Evolutionary conservation across 495 filamentous ascomycete genomes (phyloP), one percentile per base, ranked within the genome.

Genomic region (Trichoderma asperelloides): DNA sequence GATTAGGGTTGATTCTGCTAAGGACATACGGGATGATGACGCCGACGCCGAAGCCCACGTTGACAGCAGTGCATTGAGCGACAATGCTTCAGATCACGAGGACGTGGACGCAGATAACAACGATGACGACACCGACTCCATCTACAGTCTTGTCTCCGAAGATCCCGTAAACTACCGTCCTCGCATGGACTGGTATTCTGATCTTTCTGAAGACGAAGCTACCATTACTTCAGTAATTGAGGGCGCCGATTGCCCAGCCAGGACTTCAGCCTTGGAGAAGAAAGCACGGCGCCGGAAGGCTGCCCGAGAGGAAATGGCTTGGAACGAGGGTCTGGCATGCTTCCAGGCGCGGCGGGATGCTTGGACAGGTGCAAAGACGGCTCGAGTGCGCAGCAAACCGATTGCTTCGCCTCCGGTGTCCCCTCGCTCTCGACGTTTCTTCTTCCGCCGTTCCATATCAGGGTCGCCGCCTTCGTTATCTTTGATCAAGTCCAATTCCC

Each of bases 261-360:
- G 78, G 66, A 76, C 68, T 40, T 74, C 75, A 0, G 73, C 73
- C 13, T 65, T 80, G 33, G 73, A 75, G 25, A 80, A 84, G 66
- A 81, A 85, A 45, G 86, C 88, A 57, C 80, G 83, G 65, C 85
- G 86, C 68, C 80, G 90, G 69, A 80, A 84, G 69, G 82, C 78
- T 12, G 74, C 90, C 65, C 83, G 89, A 64, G 89, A 89, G 41
- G 94, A 98, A 73, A 86, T 91, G 82, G 73, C 76, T 21, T 96
- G 90, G 90, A 98, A 97, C 69, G 79, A 85, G 25, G 95, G 95
- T 0, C 74, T 98, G 49, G 81, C 86, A 60, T 88, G 86, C 70
- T 98, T 89, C 78, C 80, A 86, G 60, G 85, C 85, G 41, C 80
- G 91, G 64, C 84, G 95, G 49, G 86, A 97, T 78, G 88, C 86